These are phyloP conservation scores for Corymbia citriodora DNA, from an alignment of 441 rosid genomes.

Conservation along the genomic window DNA sequence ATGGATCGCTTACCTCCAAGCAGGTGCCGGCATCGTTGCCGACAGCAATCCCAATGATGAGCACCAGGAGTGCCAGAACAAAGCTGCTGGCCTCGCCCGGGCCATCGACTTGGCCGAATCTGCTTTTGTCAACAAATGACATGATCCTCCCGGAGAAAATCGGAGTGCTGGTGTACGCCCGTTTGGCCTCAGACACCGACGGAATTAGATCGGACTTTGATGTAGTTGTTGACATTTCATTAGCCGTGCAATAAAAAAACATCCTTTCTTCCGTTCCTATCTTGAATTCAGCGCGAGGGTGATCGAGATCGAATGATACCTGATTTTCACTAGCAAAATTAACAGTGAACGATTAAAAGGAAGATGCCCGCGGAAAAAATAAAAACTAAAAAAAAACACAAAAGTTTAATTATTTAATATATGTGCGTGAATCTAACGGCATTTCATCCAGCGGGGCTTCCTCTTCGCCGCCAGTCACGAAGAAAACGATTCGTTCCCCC, in stretches of 20 bases:
- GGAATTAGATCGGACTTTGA: background rate
- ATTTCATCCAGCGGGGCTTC: background rate
- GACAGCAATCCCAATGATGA: conserved; percentile 4
- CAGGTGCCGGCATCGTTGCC: conserved; percentile 40
- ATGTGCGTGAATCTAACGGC: background rate
- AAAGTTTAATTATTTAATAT: background rate
- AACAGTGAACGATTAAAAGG: background rate
- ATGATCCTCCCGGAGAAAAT: background rate
- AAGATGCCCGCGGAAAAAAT: background rate
- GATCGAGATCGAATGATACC: background rate
- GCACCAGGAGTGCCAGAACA: conserved; percentile 14
- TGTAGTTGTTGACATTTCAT: background rate
- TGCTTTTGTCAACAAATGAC: conserved; percentile 34
- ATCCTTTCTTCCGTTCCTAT: background rate
- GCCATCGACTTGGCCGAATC: conserved; percentile 83
- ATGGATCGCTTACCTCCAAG: conserved; percentile 85
- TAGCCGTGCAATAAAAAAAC: background rate
- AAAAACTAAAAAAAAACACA: background rate
- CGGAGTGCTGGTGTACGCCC: background rate
- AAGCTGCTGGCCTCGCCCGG: conserved; percentile 40
- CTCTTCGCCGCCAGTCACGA: background rate
- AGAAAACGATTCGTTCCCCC: background rate
- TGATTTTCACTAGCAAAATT: background rate
- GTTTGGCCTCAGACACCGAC: background rate
- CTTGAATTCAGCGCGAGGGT: background rate